Base-by-base conservation (phyloP, 176 grass and related monocot genomes). In the Aegilops speltoides region DNA sequence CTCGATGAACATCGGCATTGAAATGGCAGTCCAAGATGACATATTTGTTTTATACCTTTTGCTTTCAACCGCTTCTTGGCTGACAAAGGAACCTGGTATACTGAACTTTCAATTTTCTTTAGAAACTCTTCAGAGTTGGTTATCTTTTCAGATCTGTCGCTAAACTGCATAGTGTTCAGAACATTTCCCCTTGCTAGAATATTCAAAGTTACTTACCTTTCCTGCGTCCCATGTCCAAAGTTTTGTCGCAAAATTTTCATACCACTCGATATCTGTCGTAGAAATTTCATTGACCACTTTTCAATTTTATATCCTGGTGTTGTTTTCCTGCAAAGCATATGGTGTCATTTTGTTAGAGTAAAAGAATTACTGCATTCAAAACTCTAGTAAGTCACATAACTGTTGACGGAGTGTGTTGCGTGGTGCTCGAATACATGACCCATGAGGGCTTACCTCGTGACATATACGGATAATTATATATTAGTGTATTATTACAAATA, bases 21-120 rank as follows among this genome's bases (percentile, higher is more conserved):
- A 75, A 75, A 11, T 17, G 11, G 41, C 17, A 84, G n/a, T 84
- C 19, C 82, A 84, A 13, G 24, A 7, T 84, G 25, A 65, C 62
- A 48, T 75, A 4, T 75, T 62, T 24, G 40, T 84, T 84, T 20
- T 50, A 19, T 17, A 50, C 48, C 15, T 22, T 63, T 46, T 16
- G 60, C 17, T 63, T 73, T 75, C 26, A 64, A 23, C 57, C 32
- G 29, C 67, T 37, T 70, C 45, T 12, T 76, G 25, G 45, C 16
- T 76, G 4, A 52, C 45, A 76, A 9, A 76, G 72, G 26, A 8
- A 19, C 16, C 45, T 76, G 73, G 16, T 76, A 20, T 31, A 54
- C 20, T 28, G 26, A 52, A 22, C 54, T 59, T 59, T 22, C 54
- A 20, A 54, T 20, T 52, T 64, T 76, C 34, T 75, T 22, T 75